Evolutionary conservation across 257 asterid species (phyloP).

Genomic region (Echites panduratus): DNA sequence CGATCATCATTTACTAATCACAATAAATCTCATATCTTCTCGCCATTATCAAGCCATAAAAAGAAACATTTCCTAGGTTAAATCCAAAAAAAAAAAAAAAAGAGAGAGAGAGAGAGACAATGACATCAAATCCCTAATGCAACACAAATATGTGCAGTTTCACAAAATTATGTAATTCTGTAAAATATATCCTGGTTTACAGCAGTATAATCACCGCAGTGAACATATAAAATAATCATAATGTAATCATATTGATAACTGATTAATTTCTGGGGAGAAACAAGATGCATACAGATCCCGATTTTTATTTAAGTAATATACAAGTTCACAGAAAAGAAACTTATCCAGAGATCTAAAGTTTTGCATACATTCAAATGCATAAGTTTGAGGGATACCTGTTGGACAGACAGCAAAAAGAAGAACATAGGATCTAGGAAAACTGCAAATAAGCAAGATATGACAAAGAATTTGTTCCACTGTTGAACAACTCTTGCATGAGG

Average conservation of each 20-base stretch:
- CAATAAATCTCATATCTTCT: neutral
- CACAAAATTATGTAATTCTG: neutral
- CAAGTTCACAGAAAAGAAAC: neutral
- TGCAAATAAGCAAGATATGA: slow-evolving; percentile 55
- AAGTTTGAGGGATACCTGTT: slow-evolving; percentile 35
- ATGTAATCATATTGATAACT: neutral
- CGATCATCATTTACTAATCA: neutral
- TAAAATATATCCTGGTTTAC: neutral
- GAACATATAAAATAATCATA: neutral
- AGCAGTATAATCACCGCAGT: neutral
- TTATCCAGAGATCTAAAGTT: neutral
- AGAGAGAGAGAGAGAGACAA: too few species aligned
- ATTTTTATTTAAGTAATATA: neutral
- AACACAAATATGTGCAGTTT: neutral
- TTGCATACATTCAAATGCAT: neutral
- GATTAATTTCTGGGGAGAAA: neutral
- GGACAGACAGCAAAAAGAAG: slow-evolving; percentile 61
- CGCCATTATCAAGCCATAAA: neutral
- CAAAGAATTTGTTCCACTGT: slow-evolving; percentile 74
- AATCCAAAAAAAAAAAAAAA: neutral
- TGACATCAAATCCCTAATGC: neutral
- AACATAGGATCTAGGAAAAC: slow-evolving; percentile 73
- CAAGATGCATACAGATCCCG: neutral
- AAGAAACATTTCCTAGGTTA: neutral
- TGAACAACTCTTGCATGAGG: slow-evolving; percentile 70